These are phyloP conservation scores for Angophora floribunda DNA, from an alignment of 345 rosid species.

Conservation along the genomic window DNA sequence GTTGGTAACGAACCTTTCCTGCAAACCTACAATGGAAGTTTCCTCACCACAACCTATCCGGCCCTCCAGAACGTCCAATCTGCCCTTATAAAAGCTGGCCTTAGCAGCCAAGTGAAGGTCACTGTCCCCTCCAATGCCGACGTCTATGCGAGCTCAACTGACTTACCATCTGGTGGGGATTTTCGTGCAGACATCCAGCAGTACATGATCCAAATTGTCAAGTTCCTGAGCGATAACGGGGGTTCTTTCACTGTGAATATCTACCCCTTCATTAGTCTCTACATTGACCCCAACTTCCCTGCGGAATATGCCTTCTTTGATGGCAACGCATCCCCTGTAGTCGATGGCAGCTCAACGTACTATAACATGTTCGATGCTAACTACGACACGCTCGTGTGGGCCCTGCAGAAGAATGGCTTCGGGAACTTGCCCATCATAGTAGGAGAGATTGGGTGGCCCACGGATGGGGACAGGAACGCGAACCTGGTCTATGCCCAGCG, in stretches of 20 bases:
- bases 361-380: conserved; percentile 88
- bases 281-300: conserved; percentile 64
- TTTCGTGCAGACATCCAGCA: conserved; percentile 76
- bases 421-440: conserved; percentile 63
- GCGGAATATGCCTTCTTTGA: conserved; percentile 88
- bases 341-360: conserved; percentile 58
- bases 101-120: conserved; percentile 62
- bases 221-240: conserved; percentile 56
- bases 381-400: conserved; percentile 72
- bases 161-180: conserved; percentile 75
- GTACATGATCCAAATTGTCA: conserved; percentile 64
- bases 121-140: conserved; percentile 87
- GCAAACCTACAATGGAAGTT: conserved; percentile 67
- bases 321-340: conserved; percentile 49
- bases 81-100: conserved; percentile 75
- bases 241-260: conserved; percentile 83
- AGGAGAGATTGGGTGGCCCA: conserved; percentile 98
- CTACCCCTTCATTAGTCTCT: conserved; percentile 91
- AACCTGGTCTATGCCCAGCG: conserved; percentile 59
- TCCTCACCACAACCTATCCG: conserved; percentile 53
- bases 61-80: conserved; percentile 73
- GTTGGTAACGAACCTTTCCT: conserved; percentile 95
- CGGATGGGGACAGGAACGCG: conserved; percentile 78
- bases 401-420: conserved; percentile 79
- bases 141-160: conserved; percentile 38